Conservation (phyloP, 257 asterid genomes). For the Solanum piurae region DNA sequence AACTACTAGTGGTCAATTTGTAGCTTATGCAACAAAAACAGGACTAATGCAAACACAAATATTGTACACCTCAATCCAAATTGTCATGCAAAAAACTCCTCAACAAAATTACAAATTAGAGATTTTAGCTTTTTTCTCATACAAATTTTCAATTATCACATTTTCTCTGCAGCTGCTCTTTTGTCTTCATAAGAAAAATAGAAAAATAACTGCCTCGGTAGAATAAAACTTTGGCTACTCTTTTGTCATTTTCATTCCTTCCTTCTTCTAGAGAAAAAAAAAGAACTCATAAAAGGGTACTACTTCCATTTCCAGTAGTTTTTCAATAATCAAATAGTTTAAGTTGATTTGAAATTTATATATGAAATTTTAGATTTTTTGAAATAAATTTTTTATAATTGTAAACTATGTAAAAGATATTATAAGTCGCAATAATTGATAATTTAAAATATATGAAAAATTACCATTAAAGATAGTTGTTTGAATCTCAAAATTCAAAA, state of each 20-base stretch:
- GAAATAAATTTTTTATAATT: too few relatives aligned
- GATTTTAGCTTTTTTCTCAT: neutral
- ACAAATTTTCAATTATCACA: neutral
- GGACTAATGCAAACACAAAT: neutral
- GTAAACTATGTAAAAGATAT: rapidly evolving
- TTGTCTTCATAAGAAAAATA: neutral
- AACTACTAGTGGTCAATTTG: neutral
- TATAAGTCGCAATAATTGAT: too few relatives aligned
- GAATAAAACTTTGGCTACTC: neutral
- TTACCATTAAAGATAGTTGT: rapidly evolving
- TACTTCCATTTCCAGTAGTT: too few relatives aligned
- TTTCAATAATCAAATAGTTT: too few relatives aligned
- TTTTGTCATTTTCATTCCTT: neutral
- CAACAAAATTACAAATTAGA: neutral
- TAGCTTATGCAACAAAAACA: neutral
- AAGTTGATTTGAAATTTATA: too few relatives aligned
- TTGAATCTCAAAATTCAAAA: too few relatives aligned
- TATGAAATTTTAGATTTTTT: too few relatives aligned
- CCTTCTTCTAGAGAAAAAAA: neutral
- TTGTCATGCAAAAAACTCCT: neutral
- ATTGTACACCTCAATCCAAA: neutral
- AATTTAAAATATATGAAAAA: too few relatives aligned
- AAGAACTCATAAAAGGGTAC: neutral
- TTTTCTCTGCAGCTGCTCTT: neutral
- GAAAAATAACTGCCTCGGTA: neutral